Base-by-base conservation (phyloP, 768 basidiomycete species). In the Neoboletus brunneissimus region DNA sequence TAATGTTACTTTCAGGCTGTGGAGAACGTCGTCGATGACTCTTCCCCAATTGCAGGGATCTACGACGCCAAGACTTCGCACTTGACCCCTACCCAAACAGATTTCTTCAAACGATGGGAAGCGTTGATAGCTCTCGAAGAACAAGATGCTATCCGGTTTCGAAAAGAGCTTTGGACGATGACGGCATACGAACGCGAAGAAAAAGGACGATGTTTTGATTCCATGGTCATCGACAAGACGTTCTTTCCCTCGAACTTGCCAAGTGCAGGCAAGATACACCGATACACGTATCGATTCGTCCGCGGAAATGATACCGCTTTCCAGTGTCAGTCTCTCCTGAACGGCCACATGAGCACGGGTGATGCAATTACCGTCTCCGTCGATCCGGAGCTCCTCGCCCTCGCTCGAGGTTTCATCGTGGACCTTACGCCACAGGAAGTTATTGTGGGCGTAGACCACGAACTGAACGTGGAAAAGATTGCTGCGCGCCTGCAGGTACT, bases 31-130 rank as follows among this genome's bases (percentile, higher is more conserved):
- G 70, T 75, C 15, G 84, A 86, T 41, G 71, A 67, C 16, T 50
- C 72, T 5, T 83, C 82, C 5, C 81, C 80, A 5, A 85, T 89
- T 32, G 77, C 79, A 3, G 83, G 87, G 43, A 78, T 88, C 9
- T 98, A 91, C 67, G 80, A 79, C 0, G 75, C 84, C 57, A 94
- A 91, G 72, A 95, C 92, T 0, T 81, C 83, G 0, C 94, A 98
- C 66, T 77, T 99, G 34, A 88, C 86, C 0, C 71, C 77, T 0
- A 23, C 67, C 0, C 91, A 96, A 43, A 71, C 77, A 0, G 79
- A 77, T 1, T 98, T 98, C 72, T 98, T 97, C 78, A 84, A 84
- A 64, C 79, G 83, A 62, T 99, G 97, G 97, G 97, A 99, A 67
- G 74, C 78, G 3, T 79, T 98, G 16, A 78, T 98, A 54, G 79